These are phyloP conservation scores for Boletellus sp. DNA, from an alignment of 768 basidiomycete species.

Conservation along the genomic window DNA sequence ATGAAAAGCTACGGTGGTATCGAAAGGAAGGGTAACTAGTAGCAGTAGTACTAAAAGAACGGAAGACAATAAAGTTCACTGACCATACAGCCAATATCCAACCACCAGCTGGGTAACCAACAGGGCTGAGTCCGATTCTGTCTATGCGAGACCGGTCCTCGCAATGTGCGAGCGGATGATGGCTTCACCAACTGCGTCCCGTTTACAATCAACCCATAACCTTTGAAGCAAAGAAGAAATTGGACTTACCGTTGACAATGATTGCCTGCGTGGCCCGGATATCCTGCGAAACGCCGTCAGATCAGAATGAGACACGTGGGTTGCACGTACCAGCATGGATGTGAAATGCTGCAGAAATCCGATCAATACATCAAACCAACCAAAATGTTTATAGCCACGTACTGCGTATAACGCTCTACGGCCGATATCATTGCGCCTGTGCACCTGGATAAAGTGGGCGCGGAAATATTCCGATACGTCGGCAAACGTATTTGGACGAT, in stretches of 20 bases:
- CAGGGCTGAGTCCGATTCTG: not conserved
- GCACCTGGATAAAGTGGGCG: constrained; percentile 78
- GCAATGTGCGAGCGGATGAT: constrained; percentile 65
- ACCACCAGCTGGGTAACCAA: constrained; percentile 6
- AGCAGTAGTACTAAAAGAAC: constrained; percentile 19
- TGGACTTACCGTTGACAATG: constrained; percentile 52
- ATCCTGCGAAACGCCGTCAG: constrained; percentile 40
- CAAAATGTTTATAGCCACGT: constrained; percentile 29
- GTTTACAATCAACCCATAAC: constrained; percentile 1
- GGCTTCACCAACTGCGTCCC: constrained; percentile 53
- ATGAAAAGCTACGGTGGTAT: constrained; percentile 20
- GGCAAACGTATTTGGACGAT: constrained; percentile 67
- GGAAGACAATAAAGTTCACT: constrained; percentile 12
- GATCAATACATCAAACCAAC: constrained; percentile 8
- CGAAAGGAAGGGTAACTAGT: constrained; percentile 26
- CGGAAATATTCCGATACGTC: constrained; percentile 75
- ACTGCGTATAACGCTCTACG: constrained; percentile 63
- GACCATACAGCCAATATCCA: constrained; percentile 12
- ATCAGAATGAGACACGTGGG: not conserved
- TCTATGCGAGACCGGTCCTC: constrained; percentile 42
- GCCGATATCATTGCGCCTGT: constrained; percentile 59
- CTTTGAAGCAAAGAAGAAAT: not conserved
- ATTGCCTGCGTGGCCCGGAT: constrained; percentile 64
- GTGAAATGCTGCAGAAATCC: constrained; percentile 53
- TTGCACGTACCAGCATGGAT: constrained; percentile 55